These are phyloP conservation scores for Xylaria sp. DNA, from an alignment of 2,329 filamentous ascomycete genomes.

Conservation along the genomic window DNA sequence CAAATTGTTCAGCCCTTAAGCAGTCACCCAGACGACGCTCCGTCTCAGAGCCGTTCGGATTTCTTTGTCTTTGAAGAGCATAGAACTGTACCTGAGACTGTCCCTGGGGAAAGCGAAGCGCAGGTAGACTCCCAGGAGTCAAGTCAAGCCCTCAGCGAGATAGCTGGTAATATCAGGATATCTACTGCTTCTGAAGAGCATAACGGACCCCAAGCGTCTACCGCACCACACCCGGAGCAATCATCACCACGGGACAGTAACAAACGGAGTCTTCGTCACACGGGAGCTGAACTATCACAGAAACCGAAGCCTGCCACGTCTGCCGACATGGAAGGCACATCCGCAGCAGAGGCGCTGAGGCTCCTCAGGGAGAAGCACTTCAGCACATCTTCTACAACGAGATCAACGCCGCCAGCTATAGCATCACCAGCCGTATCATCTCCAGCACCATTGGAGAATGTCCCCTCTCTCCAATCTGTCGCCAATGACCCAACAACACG, in stretches of 20 bases:
- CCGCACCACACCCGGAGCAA: conserved; percentile 3
- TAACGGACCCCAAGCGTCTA: conserved; percentile 5
- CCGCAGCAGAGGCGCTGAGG: conserved; percentile 43
- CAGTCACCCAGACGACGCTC: conserved; percentile 39
- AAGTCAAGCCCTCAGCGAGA: conserved; percentile 45
- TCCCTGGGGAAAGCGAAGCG: conserved; percentile 9
- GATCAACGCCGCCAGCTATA: conserved; percentile 20
- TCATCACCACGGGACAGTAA: background rate
- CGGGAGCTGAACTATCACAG: conserved; percentile 13
- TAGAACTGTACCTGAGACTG: conserved; percentile 36
- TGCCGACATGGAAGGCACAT: conserved; percentile 41
- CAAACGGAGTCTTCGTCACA: background rate
- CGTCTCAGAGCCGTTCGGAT: conserved; percentile 39
- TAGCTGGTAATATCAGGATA: conserved; percentile 45
- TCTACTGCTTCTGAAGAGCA: conserved; percentile 37
- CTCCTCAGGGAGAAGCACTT: conserved; percentile 41
- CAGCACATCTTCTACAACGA: conserved; percentile 13
- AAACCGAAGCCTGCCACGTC: conserved; percentile 18
- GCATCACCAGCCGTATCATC: conserved; percentile 20
- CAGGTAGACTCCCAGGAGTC: conserved; percentile 38
- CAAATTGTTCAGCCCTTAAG: conserved; percentile 45
- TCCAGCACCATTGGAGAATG: conserved; percentile 14
- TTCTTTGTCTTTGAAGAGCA: conserved; percentile 45
- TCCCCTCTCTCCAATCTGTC: background rate
- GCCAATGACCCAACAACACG: conserved; percentile 24